These are phyloP conservation scores for Lasiodiplodia sp. DNA, from an alignment of 2,329 filamentous ascomycete genomes.

Conservation along the genomic window DNA sequence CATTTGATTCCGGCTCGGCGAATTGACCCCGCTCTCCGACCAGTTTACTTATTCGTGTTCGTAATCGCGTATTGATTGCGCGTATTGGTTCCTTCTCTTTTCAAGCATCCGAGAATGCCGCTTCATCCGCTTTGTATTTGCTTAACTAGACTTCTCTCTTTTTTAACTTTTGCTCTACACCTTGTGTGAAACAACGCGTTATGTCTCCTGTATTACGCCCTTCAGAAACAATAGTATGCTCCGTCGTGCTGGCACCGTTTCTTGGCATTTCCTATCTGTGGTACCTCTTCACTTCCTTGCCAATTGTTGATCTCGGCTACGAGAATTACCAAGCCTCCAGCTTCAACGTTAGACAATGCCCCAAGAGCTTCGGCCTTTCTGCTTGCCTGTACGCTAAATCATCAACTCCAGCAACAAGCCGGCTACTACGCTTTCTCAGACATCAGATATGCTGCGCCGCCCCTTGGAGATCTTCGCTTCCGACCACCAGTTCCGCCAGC, in stretches of 20 bases:
- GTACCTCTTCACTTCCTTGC: constrained; percentile 38
- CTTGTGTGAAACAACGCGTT: not conserved
- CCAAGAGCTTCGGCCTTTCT: too few relatives aligned
- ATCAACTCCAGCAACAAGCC: constrained; percentile 41
- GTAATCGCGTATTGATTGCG: not conserved
- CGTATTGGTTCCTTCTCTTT: not conserved
- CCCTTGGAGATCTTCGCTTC: constrained; percentile 60
- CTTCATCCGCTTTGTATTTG: too few relatives aligned
- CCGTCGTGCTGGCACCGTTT: not conserved
- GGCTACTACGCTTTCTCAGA: constrained; percentile 63
- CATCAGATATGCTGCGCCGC: constrained; percentile 64
- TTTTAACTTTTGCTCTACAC: not conserved
- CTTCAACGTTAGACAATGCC: constrained; percentile 49
- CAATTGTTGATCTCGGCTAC: constrained; percentile 63
- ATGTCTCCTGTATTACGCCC: constrained; percentile 10
- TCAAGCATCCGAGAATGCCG: not conserved
- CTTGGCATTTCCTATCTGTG: not conserved
- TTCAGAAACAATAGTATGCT: not conserved
- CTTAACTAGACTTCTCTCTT: not conserved
- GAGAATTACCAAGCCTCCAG: constrained; percentile 57
- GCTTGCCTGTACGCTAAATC: constrained; percentile 32
- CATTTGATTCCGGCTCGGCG: too few relatives aligned
- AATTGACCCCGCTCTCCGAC: not conserved
- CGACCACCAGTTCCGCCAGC: constrained; percentile 54
- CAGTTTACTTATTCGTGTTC: not conserved